Evolutionary conservation across 2,329 filamentous ascomycete genomes (phyloP), one percentile per base, ranked within the genome.

Genomic region (Penicillium frequentans): DNA sequence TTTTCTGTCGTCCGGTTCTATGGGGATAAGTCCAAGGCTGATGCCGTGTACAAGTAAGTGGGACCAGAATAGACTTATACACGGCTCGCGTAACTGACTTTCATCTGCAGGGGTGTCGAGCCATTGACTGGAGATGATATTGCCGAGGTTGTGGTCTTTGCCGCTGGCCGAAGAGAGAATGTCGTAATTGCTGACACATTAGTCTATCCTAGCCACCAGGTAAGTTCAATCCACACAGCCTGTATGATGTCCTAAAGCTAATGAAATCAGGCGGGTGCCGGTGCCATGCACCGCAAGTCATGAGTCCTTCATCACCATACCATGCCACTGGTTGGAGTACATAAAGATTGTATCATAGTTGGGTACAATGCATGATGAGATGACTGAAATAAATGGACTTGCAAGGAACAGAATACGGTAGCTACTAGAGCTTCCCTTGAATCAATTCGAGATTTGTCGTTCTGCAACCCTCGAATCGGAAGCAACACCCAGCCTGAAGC

Each of bases 61-160:
- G 35, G n/a, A n/a, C 4, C 8, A 3, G n/a, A 9, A 39, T 10
- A 3, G 16, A 9, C 31, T 21, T 5, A 23, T 23, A 16, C 27
- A 10, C 13, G 43, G 21, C 26, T 31, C n/a, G n/a, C 16, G 16
- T 42, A 8, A 16, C 46, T 48, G 13, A 55, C 29, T 31, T 11
- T 21, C 10, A 27, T 29, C 14, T 55, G n/a, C 61, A 90, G 87
- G 56, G 89, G 88, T 51, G 88, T 85, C 64, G 90, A 96, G 64
- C 92, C 93, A 42, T 80, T 97, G 65, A 96, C 91, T 0, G 90
- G 90, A 0, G 90, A 95, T 49, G 93, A 97, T 70, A 92, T 97
- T 69, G 93, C 93, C 13, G 93, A 97, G 77, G 83, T 96, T 29
- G 82, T 96, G 33, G 92, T 97, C 8, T 97, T 96, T 71, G 83